Conservation (phyloP, 2,329 filamentous ascomycete genomes). For the Dichotomopilus funicola region DNA sequence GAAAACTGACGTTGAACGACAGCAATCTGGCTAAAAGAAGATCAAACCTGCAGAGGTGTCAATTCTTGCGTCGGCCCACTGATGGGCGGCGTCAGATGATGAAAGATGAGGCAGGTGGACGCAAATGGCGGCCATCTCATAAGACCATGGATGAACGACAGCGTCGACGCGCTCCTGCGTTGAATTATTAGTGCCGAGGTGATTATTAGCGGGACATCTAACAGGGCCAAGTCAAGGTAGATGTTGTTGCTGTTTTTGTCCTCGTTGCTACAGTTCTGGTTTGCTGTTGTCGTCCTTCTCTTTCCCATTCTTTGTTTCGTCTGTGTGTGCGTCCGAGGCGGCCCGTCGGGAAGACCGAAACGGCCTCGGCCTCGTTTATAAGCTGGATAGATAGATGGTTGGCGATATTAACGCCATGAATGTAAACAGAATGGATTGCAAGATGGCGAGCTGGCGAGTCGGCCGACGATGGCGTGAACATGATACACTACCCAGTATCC, state of each 20-base stretch:
- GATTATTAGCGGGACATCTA: background rate
- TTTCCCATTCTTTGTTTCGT: too few relatives aligned
- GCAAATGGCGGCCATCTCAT: background rate
- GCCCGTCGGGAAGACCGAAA: slow-evolving; percentile 22
- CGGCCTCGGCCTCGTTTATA: slow-evolving; percentile 1
- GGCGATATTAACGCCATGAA: background rate
- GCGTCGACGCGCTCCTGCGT: too few relatives aligned
- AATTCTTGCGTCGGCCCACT: slow-evolving; percentile 17
- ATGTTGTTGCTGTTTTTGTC: background rate
- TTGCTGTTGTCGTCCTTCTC: too few relatives aligned
- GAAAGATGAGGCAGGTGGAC: background rate
- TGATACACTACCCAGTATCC: background rate
- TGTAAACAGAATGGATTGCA: slow-evolving; percentile 13
- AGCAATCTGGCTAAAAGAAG: slow-evolving; percentile 36
- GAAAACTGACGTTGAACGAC: slow-evolving; percentile 13
- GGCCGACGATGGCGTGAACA: background rate
- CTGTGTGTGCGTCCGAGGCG: background rate
- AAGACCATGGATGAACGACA: slow-evolving; percentile 4
- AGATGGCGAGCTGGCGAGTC: background rate
- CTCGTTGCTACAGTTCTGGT: background rate
- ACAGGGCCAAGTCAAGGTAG: background rate
- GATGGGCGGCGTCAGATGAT: background rate
- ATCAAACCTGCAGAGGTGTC: slow-evolving; percentile 28
- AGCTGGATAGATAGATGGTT: background rate
- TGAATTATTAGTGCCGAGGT: too few relatives aligned